A percentile compares a stretch with the other conserved stretches of the same genome.
phyloP scores from a whole-genome alignment of 208 protist genomes.

The Borovskyia barvae region DNA sequence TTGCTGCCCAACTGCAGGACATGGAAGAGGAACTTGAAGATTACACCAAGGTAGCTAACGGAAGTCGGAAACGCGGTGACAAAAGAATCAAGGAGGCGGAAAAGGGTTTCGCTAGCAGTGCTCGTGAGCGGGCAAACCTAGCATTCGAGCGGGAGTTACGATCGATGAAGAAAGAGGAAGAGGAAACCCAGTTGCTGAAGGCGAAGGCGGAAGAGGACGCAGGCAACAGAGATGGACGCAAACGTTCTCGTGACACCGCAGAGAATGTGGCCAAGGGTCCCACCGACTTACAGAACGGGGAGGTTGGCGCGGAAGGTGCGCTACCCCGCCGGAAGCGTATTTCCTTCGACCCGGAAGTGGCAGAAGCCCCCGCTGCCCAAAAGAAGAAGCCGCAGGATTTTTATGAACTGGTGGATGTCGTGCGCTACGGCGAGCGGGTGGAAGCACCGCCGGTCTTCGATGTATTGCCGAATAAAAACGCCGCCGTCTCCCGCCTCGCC shows the following conservation, averaged over 20 bases:
- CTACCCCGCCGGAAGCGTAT: conserved; percentile 46
- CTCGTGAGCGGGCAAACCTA: conserved; percentile 23
- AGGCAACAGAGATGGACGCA: conserved; percentile 4
- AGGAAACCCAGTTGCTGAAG: conserved; percentile 9
- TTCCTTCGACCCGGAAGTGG: conserved; percentile 38
- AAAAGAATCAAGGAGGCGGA: conserved; percentile 17
- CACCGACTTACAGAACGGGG: background rate
- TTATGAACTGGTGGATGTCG: conserved; percentile 83
- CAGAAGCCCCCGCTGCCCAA: background rate
- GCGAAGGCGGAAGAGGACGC: background rate
- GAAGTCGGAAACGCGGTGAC: conserved; percentile 12
- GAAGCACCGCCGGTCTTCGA: conserved; percentile 88
- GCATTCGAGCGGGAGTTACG: conserved; percentile 44
- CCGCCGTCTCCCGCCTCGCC: conserved; percentile 65
- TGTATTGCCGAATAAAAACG: conserved; percentile 66
- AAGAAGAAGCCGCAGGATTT: conserved; percentile 56
- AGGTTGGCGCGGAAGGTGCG: background rate
- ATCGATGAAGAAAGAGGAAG: conserved; percentile 24
- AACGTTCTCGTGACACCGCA: conserved; percentile 7
- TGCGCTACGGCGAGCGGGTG: conserved; percentile 81
- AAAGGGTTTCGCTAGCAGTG: background rate
- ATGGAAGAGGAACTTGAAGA: conserved; percentile 47
- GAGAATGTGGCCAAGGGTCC: background rate
- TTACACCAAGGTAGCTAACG: conserved; percentile 30
- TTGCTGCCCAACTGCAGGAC: conserved; percentile 33